Evolutionary conservation across 345 rosid species (phyloP), one percentile per base, ranked within the genome.

Genomic region (rapeseed (Brassica napus)): DNA sequence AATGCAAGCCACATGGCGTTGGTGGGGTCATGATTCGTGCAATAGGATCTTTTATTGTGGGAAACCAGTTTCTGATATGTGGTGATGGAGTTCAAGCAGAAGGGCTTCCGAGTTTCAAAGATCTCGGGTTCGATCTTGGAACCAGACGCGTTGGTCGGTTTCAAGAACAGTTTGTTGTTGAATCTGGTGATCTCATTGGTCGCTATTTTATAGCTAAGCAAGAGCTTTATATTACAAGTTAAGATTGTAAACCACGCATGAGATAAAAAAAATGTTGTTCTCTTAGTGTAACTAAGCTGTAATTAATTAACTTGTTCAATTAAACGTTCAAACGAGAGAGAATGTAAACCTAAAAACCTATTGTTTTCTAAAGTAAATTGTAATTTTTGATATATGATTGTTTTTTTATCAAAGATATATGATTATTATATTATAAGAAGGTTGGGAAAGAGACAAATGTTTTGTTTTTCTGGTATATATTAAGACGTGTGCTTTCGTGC

Each of bases 31-130:
- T 83, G 11, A 88, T 94, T 52, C 97, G 97, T 2, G 94, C 91
- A 4, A 85, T 84, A 0, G 97, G 98, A 60, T 92, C 97, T n/a
- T 89, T 94, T 39, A 92, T 94, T 35, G 69, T 85, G 0, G 98
- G 98, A 64, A 88, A 92, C 65, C 97, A 92, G 78, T 94, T 92
- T 81, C 89, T 94, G 65, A 92, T 94, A 2, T 94, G 98, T 49
- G 98, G 98, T 6, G 94, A 92, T 67, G 97, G 98, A 39, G 74
- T 94, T 79, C 97, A 94, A 80, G 97, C 85, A 14, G 97, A 94
- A 75, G 98, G 97, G 60, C 83, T 90, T 86, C 95, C 95, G 0
- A 88, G 89, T 87, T 85, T 92, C 70, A 89, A 86, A 81, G 97
- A 94, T 84, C 92, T 92, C 47, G 84, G 92, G 1, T 88, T 92